A percentile compares a stretch with the other conserved stretches of the same genome.
phyloP scores from a whole-genome alignment of 1,139 yeast genomes.

The Nakaseomyces delphensis region DNA sequence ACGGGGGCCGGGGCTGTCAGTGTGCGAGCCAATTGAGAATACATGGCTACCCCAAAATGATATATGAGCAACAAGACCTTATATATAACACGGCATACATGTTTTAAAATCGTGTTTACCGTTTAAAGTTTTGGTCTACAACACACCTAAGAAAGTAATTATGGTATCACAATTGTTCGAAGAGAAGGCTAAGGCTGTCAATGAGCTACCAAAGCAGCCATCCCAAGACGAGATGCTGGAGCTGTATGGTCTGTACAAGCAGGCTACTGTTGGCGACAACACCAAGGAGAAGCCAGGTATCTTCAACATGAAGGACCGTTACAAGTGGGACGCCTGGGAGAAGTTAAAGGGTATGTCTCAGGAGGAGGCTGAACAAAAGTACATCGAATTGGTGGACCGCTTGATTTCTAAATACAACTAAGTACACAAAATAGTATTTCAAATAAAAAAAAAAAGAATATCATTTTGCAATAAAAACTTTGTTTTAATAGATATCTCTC shows the following conservation, averaged over 20 bases:
- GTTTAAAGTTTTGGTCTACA: no score
- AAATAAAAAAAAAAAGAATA: neutral
- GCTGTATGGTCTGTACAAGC: slow-evolving; percentile 87
- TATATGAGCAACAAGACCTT: no score
- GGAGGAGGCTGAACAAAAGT: slow-evolving; percentile 81
- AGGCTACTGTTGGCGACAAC: slow-evolving; percentile 95
- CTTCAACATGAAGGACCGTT: slow-evolving; percentile 88
- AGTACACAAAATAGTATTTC: neutral
- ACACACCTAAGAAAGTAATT: slow-evolving; percentile 3
- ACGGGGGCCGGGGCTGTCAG: no score
- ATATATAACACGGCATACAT: neutral
- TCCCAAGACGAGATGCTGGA: slow-evolving; percentile 75
- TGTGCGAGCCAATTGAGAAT: no score
- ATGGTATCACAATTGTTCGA: slow-evolving; percentile 32
- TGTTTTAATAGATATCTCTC: no score
- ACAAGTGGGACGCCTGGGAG: slow-evolving; percentile 97
- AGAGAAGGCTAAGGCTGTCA: slow-evolving; percentile 66
- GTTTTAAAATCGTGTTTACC: neutral
- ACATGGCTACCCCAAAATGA: no score
- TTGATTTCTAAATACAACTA: slow-evolving; percentile 44
- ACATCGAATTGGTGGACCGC: slow-evolving; percentile 66
- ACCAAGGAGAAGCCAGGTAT: slow-evolving; percentile 64
- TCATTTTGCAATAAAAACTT: no score
- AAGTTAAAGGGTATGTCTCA: slow-evolving; percentile 74
- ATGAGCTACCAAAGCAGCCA: slow-evolving; percentile 68